Conservation (phyloP, 768 basidiomycete species). For the Pluteus cervinus region DNA sequence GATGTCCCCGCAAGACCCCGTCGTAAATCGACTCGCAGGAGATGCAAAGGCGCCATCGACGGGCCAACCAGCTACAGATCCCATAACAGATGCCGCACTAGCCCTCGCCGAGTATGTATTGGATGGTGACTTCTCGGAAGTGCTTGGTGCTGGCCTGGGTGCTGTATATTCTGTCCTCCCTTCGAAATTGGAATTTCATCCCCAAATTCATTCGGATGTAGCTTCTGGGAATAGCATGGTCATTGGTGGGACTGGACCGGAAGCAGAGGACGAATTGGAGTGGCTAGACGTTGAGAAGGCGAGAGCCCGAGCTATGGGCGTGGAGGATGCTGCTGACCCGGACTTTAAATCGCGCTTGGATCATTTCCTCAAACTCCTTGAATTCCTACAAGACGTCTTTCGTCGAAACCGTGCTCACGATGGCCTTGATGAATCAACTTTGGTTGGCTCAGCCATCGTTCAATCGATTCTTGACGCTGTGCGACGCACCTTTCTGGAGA, state of each 20-base stretch:
- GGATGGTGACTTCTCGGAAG: constrained; percentile 98
- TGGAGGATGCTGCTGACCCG: constrained; percentile 69
- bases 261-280: constrained; percentile 51
- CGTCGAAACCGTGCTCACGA: constrained; percentile 53
- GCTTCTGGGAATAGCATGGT: constrained; percentile 54
- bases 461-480: constrained; percentile 81
- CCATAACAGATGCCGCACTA: constrained; percentile 78
- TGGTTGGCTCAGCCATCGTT: constrained; percentile 77
- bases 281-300: constrained; percentile 41
- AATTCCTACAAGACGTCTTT: constrained; percentile 88
- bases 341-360: constrained; percentile 80
- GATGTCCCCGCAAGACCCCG: constrained; percentile 71
- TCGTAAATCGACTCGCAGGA: constrained; percentile 30
- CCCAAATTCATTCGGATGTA: constrained; percentile 32
- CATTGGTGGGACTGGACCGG: constrained; percentile 58
- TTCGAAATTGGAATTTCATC: constrained; percentile 71
- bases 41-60: constrained; percentile 25
- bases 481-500: constrained; percentile 83
- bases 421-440: constrained; percentile 48
- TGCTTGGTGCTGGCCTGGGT: constrained; percentile 86
- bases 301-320: constrained; percentile 49
- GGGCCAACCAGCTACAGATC: constrained; percentile 39
- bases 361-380: constrained; percentile 84
- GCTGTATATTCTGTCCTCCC: constrained; percentile 92
- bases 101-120: constrained; percentile 90